A percentile compares a stretch with the other conserved stretches of the same genome.
These are phyloP conservation scores for Podila horticola DNA, from an alignment of 192 early-diverging fungal species.

Conservation along the genomic window DNA sequence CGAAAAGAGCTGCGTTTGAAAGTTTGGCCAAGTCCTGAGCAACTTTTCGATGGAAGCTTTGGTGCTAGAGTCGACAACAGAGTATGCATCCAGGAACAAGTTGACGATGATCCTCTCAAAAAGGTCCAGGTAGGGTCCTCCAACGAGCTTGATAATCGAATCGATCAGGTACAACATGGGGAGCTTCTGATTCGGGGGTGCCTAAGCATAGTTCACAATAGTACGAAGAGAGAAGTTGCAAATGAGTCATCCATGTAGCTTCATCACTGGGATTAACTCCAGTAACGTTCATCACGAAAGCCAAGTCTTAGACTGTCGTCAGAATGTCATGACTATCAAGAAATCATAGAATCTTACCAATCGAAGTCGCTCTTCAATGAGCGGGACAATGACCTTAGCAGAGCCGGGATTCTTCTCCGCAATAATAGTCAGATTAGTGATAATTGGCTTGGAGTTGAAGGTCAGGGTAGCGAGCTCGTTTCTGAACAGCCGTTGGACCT, in stretches of 20 bases:
- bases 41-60: constrained; percentile 79
- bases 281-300: too few relatives aligned
- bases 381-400: constrained; percentile 79
- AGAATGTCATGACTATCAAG: neutral
- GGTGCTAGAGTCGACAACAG: constrained; percentile 71
- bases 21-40: constrained; percentile 82
- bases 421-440: constrained; percentile 87
- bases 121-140: constrained; percentile 74
- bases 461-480: constrained; percentile 81
- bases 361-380: constrained; percentile 70
- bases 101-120: constrained; percentile 80
- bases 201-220: constrained; percentile 59
- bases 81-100: constrained; percentile 82
- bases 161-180: constrained; percentile 93
- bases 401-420: constrained; percentile 77
- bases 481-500: constrained; percentile 68
- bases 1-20: constrained; percentile 68
- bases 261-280: too few relatives aligned
- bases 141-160: constrained; percentile 96
- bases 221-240: neutral
- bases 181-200: constrained; percentile 78
- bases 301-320: too few relatives aligned
- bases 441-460: constrained; percentile 94
- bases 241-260: too few relatives aligned
- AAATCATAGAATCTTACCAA: constrained; percentile 48